Evolutionary conservation across 2,329 filamentous ascomycete species (phyloP), one percentile per base, ranked within the genome.

Genomic region (Trichophyton simii): DNA sequence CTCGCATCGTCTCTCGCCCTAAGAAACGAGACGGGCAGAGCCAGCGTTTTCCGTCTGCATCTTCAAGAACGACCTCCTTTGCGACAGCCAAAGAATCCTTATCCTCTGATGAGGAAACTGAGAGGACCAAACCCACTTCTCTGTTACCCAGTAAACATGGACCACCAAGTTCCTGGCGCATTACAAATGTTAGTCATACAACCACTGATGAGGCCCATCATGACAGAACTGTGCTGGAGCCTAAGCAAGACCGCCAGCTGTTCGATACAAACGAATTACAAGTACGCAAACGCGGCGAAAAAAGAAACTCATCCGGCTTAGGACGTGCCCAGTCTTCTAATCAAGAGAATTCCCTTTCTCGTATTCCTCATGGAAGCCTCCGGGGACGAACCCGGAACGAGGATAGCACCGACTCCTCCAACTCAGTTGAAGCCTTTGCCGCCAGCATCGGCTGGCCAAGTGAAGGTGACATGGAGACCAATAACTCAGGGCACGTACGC

Each of bases 51-150:
- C 73, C 78, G 8, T 85, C 78, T 2, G 73, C 79, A 5, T 79
- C 78, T 1, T 85, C 83, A n/a, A 80, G 80, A 44, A 80, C 84
- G 22, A 85, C 86, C 60, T 90, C 87, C 0, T 91, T 89, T 68
- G 84, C 77, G 66, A 91, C 88, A 1, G 87, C 87, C 3, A 79
- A 77, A 44, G 87, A 91, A 72, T 81, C 82, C 52, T 80, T 82
- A 0, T 79, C 79, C 18, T 83, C 82, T 1, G 87, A 86, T 20
- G 83, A 84, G 34, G 85, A 87, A 60, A 80, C 68, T 34, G 69
- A 72, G 34, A 71, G 66, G 65, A 25, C 66, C 67, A 52, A 65
- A 65, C 20, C 66, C 62, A 52, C 66, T 6, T 44, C 64, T 18
- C 66, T 64, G 9, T 67, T 65, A 25, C 66, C 66, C 6, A 59